Conservation (phyloP, 2,329 filamentous ascomycete species). For the Epichloe elymi region DNA sequence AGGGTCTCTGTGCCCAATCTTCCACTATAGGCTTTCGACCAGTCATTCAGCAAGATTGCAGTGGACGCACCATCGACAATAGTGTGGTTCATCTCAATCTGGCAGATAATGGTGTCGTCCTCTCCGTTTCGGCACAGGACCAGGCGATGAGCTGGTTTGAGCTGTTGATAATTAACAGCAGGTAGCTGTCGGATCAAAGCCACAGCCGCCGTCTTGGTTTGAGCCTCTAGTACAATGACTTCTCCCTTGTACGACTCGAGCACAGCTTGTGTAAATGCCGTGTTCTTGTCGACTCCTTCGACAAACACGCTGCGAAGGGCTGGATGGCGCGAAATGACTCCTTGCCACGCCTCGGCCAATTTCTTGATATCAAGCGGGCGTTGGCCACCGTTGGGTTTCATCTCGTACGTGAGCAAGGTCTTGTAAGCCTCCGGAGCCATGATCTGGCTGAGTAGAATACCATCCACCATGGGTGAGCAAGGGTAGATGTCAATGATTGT, state of each 20-base stretch:
- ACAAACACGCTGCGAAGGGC: slow-evolving; percentile 7
- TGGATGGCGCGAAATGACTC: slow-evolving; percentile 5
- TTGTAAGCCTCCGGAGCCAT: slow-evolving; percentile 8
- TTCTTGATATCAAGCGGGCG: slow-evolving; percentile 1
- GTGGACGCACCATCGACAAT: slow-evolving; percentile 21
- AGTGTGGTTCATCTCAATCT: slow-evolving; percentile 22
- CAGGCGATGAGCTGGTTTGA: slow-evolving; percentile 2
- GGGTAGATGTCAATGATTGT: slow-evolving; percentile 24
- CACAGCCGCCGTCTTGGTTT: background rate
- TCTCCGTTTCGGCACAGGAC: background rate
- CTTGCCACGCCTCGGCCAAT: slow-evolving; percentile 9
- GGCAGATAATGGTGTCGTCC: slow-evolving; percentile 9
- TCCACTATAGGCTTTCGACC: slow-evolving; percentile 2
- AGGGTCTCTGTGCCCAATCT: background rate
- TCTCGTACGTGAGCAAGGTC: slow-evolving; percentile 9
- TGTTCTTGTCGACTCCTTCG: slow-evolving; percentile 1
- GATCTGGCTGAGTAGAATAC: slow-evolving; percentile 21
- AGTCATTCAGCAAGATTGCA: slow-evolving; percentile 4
- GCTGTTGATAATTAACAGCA: background rate
- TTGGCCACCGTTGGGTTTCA: slow-evolving; percentile 1
- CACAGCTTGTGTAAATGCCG: slow-evolving; percentile 4
- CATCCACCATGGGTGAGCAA: slow-evolving; percentile 24
- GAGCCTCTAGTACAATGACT: background rate
- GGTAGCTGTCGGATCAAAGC: background rate
- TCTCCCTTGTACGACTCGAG: slow-evolving; percentile 1